phyloP scores from a whole-genome alignment of 345 rosid species.

The Eucalyptus guilfoylei region DNA sequence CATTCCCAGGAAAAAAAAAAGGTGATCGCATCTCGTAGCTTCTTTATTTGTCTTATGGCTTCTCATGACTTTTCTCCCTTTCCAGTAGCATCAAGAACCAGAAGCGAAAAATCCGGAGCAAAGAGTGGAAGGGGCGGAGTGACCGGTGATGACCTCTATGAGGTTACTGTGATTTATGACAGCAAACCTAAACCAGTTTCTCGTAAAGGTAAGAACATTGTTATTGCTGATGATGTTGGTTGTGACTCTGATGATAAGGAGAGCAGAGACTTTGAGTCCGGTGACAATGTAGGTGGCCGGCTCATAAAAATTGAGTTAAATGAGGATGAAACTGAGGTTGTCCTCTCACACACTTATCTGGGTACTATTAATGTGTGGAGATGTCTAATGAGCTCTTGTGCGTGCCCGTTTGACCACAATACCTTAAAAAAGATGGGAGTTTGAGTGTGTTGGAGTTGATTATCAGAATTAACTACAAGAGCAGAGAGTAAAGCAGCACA shows the following conservation, averaged over 20 bases:
- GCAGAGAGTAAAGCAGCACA: background rate
- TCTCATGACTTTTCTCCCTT: no score
- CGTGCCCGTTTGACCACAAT: background rate
- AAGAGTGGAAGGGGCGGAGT: no score
- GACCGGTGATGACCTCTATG: background rate
- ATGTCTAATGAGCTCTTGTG: background rate
- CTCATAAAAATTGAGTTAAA: background rate
- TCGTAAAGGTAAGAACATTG: background rate
- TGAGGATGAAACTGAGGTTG: background rate
- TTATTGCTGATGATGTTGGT: background rate
- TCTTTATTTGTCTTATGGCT: no score
- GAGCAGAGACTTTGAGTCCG: background rate
- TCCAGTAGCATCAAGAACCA: no score
- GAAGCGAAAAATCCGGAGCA: no score
- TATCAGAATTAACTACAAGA: background rate
- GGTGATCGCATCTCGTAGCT: no score
- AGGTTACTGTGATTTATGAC: background rate
- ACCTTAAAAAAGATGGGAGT: background rate
- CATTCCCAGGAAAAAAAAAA: no score
- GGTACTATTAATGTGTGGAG: background rate
- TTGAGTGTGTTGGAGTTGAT: background rate
- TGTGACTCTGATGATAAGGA: background rate
- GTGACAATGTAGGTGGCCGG: background rate
- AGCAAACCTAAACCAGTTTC: background rate
- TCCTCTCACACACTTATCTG: background rate